phyloP scores from a whole-genome alignment of 768 basidiomycete genomes.

The Amanita jacksonii region DNA sequence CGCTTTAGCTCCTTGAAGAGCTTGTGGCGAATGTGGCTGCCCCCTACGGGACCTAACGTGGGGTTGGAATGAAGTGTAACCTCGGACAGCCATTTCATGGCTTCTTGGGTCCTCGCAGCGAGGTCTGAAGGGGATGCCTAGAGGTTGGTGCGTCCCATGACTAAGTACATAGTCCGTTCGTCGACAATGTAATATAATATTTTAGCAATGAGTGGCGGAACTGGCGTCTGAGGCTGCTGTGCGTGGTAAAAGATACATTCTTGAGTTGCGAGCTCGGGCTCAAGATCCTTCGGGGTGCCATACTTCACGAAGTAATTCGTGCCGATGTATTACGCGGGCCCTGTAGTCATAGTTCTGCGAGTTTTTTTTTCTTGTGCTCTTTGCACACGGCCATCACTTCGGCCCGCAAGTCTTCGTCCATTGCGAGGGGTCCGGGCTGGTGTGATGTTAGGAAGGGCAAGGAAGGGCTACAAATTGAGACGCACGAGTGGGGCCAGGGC shows the following conservation, averaged over 20 bases:
- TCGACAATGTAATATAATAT: slow-evolving; percentile 15
- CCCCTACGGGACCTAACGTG: slow-evolving; percentile 11
- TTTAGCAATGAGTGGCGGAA: slow-evolving; percentile 18
- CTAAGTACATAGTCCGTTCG: slow-evolving; percentile 13
- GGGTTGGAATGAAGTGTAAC: slow-evolving; percentile 16
- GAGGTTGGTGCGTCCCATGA: slow-evolving; percentile 20
- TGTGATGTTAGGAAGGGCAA: slow-evolving; percentile 3
- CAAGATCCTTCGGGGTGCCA: slow-evolving; percentile 11
- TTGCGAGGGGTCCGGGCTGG: slow-evolving; percentile 5
- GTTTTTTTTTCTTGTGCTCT: slow-evolving; percentile 7
- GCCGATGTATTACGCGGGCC: too few species aligned
- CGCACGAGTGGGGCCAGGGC: not conserved
- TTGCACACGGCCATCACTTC: not conserved
- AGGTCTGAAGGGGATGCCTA: slow-evolving; percentile 12
- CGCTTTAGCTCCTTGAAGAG: slow-evolving; percentile 10
- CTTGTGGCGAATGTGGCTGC: slow-evolving; percentile 7
- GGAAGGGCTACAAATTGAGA: slow-evolving; percentile 6
- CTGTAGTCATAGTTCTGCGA: too few species aligned
- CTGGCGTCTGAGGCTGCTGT: slow-evolving; percentile 3
- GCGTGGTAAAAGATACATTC: slow-evolving; percentile 15
- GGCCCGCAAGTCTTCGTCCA: slow-evolving; percentile 1
- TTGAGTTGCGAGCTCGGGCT: slow-evolving; percentile 15
- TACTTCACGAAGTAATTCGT: slow-evolving; percentile 19
- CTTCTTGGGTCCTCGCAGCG: slow-evolving; percentile 13
- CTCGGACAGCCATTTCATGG: slow-evolving; percentile 17